Percentiles rank a stretch among this genome's conserved stretches.
phyloP scores from a whole-genome alignment of 2,329 filamentous ascomycete genomes.

The Rhinocladiella similis region DNA sequence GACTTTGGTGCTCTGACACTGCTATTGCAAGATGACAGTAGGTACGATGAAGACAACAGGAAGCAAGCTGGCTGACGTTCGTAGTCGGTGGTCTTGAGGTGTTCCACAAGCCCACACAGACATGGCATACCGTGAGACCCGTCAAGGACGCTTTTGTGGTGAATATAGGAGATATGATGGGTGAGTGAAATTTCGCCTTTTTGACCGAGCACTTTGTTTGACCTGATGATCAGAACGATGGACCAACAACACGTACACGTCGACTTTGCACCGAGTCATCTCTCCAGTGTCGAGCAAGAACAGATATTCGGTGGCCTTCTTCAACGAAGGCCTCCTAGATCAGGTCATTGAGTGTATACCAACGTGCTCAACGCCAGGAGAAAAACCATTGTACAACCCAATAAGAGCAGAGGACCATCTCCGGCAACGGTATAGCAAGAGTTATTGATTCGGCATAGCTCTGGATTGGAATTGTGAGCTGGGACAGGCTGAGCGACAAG shows the following conservation, averaged over 20 bases:
- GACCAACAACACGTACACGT: constrained; percentile 52
- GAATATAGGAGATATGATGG: constrained; percentile 33
- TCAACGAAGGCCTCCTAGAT: constrained; percentile 43
- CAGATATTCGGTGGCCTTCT: constrained; percentile 45
- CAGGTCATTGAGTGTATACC: constrained; percentile 39
- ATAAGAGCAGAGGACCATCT: constrained; percentile 38
- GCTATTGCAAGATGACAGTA: constrained; percentile 50
- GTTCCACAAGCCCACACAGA: constrained; percentile 43
- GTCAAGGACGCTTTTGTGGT: constrained; percentile 51
- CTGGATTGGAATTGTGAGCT: no score
- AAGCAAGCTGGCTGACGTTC: constrained; percentile 47
- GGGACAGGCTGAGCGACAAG: no score
- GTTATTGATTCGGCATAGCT: constrained; percentile 24
- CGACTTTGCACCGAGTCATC: constrained; percentile 54
- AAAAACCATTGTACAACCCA: constrained; percentile 34
- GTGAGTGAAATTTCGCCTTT: constrained; percentile 37
- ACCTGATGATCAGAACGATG: constrained; percentile 53
- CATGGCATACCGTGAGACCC: constrained; percentile 48
- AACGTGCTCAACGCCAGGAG: constrained; percentile 36
- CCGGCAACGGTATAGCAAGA: constrained; percentile 31
- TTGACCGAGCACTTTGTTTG: constrained; percentile 47
- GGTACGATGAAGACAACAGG: constrained; percentile 37
- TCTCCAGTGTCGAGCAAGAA: constrained; percentile 36
- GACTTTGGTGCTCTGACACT: constrained; percentile 59
- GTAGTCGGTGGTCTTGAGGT: constrained; percentile 52